Conservation (phyloP, 805 yeast genomes). For the Ogataea saltuana region DNA sequence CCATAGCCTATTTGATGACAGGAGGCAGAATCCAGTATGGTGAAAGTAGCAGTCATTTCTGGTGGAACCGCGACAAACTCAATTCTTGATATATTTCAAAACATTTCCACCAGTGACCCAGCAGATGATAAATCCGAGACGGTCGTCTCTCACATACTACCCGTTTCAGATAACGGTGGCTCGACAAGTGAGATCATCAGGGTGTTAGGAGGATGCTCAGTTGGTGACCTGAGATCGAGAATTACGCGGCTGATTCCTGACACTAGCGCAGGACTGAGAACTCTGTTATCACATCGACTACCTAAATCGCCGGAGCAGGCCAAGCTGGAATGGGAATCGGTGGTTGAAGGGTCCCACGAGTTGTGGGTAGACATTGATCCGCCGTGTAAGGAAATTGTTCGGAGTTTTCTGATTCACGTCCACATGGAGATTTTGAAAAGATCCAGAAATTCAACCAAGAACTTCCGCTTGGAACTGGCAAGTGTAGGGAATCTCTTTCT, state of each 20-base stretch:
- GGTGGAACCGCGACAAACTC: slow-evolving; percentile 91
- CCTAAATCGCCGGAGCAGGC: slow-evolving; percentile 53
- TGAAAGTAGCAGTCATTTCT: slow-evolving; percentile 47
- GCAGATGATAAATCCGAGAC: neutral
- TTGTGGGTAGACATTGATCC: slow-evolving; percentile 64
- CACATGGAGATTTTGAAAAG: slow-evolving; percentile 76
- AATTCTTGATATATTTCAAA: slow-evolving; percentile 57
- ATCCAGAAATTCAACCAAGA: slow-evolving; percentile 53
- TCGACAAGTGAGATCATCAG: slow-evolving; percentile 87
- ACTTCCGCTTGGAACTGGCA: slow-evolving; percentile 74
- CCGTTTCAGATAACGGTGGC: slow-evolving; percentile 92
- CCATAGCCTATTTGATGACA: too few relatives aligned
- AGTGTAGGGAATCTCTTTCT: slow-evolving; percentile 82
- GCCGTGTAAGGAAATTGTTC: slow-evolving; percentile 65
- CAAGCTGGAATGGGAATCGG: slow-evolving; percentile 67
- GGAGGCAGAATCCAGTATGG: slow-evolving; percentile 24
- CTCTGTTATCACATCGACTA: slow-evolving; percentile 50
- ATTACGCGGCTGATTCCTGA: slow-evolving; percentile 71
- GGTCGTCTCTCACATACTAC: slow-evolving; percentile 63
- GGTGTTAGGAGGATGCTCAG: slow-evolving; percentile 92
- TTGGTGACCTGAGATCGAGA: slow-evolving; percentile 87
- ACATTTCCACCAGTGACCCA: slow-evolving; percentile 35
- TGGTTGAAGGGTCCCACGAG: slow-evolving; percentile 77
- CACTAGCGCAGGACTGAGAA: slow-evolving; percentile 38
- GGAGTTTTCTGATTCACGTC: slow-evolving; percentile 77